Evolutionary conservation across 2,329 filamentous ascomycete genomes (phyloP).

Genomic region (Arthrobotrys sphaeroides): DNA sequence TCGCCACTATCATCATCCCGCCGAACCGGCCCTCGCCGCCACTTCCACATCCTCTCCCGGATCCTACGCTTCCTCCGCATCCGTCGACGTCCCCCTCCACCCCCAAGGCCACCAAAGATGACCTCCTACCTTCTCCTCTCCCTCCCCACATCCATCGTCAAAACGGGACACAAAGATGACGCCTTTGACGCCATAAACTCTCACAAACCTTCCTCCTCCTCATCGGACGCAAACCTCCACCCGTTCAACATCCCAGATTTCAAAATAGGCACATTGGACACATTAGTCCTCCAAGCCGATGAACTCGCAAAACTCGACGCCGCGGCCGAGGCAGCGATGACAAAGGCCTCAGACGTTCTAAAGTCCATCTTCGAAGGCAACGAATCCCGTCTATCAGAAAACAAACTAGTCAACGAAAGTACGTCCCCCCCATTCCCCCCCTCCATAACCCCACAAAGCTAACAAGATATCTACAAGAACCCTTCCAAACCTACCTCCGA

Average conservation of each 20-base stretch:
- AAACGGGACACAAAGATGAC: constrained; percentile 80
- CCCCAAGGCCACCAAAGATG: too few species aligned
- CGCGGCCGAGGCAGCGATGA: constrained; percentile 81
- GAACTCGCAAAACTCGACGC: constrained; percentile 88
- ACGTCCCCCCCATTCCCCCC: constrained; percentile 61
- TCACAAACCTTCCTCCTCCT: constrained; percentile 74
- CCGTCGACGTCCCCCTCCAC: not conserved
- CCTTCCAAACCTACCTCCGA: constrained; percentile 91
- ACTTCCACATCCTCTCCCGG: constrained; percentile 29
- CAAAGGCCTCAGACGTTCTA: constrained; percentile 87
- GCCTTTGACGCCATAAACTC: constrained; percentile 79
- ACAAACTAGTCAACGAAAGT: constrained; percentile 96
- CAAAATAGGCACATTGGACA: constrained; percentile 97
- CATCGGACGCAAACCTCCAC: constrained; percentile 78
- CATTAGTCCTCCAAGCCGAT: constrained; percentile 93
- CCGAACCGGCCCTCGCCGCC: not conserved
- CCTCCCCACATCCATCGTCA: constrained; percentile 85
- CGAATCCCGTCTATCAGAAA: constrained; percentile 80
- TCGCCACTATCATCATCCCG: not conserved
- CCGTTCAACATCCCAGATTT: constrained; percentile 89
- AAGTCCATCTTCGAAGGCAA: constrained; percentile 83
- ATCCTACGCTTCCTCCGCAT: constrained; percentile 38
- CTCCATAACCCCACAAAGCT: not conserved
- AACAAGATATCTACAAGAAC: constrained; percentile 68
- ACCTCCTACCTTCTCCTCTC: constrained; percentile 87